These are phyloP conservation scores for Amanita fuliginea DNA, from an alignment of 768 basidiomycete species.

Conservation along the genomic window DNA sequence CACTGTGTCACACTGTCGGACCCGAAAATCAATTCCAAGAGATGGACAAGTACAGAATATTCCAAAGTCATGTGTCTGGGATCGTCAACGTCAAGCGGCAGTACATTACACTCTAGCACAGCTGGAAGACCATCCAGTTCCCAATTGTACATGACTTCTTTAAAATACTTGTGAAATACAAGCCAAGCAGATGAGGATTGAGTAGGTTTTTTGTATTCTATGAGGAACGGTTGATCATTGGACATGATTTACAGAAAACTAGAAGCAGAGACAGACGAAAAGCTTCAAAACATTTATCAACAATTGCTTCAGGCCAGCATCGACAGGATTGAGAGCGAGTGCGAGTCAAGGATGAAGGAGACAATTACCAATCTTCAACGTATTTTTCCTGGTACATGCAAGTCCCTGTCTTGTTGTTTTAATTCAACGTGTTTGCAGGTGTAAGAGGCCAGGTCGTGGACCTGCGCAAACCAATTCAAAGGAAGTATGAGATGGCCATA, in stretches of 20 bases:
- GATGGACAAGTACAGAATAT: no score
- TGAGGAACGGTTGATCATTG: neutral
- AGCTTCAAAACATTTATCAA: conserved; percentile 69
- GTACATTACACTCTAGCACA: no score
- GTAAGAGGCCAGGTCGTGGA: conserved; percentile 91
- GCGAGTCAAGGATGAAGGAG: conserved; percentile 78
- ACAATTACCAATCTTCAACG: conserved; percentile 74
- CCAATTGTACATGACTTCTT: no score
- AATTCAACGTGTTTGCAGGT: conserved; percentile 30
- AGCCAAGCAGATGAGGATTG: conserved; percentile 70
- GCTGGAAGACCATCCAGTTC: no score
- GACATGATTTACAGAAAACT: conserved; percentile 52
- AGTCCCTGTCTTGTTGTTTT: neutral
- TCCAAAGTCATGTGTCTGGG: no score
- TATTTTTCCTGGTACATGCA: conserved; percentile 70
- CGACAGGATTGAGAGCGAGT: conserved; percentile 78
- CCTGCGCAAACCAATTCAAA: conserved; percentile 86
- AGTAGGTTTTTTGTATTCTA: conserved; percentile 32
- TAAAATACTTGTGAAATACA: no score
- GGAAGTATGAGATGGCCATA: conserved; percentile 89
- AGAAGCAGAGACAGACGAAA: conserved; percentile 88
- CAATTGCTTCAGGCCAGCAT: conserved; percentile 86
- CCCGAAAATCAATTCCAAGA: no score
- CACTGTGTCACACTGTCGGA: no score
- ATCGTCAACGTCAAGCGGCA: no score